Conservation (phyloP, 257 asterid species). For the Parsonsia alboflavescens region DNA sequence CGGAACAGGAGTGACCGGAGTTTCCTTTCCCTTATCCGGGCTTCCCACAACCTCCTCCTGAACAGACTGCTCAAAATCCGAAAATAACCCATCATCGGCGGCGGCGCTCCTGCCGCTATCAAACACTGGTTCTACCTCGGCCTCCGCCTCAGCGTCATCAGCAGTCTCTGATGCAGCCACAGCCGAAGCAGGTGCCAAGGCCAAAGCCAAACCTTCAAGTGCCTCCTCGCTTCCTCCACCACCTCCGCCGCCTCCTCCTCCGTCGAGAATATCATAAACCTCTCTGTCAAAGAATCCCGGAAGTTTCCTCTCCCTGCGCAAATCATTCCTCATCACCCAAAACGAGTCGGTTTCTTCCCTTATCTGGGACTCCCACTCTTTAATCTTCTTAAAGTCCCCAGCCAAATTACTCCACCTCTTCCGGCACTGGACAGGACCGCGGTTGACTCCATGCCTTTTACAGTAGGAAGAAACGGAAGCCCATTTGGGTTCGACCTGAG, state of each 20-base stretch:
- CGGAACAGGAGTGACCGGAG: constrained; percentile 32
- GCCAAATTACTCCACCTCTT: constrained; percentile 94
- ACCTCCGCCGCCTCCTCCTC: constrained; percentile 31
- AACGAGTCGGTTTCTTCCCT: constrained; percentile 70
- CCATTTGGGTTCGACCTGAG: constrained; percentile 86
- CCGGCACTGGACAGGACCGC: constrained; percentile 96
- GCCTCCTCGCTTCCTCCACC: constrained; percentile 27
- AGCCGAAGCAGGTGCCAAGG: constrained; percentile 32
- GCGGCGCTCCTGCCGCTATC: constrained; percentile 78
- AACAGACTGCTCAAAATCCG: constrained; percentile 72
- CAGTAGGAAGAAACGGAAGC: constrained; percentile 86
- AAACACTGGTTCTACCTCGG: constrained; percentile 51
- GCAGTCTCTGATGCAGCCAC: constrained; percentile 18
- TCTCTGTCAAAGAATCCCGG: constrained; percentile 90
- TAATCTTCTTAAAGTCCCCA: constrained; percentile 85
- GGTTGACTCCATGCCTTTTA: constrained; percentile 77
- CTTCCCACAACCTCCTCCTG: constrained; percentile 43
- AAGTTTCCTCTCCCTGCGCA: constrained; percentile 77
- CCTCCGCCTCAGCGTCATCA: constrained; percentile 21
- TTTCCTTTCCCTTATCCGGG: constrained; percentile 31
- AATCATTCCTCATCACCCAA: constrained; percentile 92
- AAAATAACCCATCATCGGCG: constrained; percentile 70
- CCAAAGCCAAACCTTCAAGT: constrained; percentile 40
- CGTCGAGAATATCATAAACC: constrained; percentile 78
- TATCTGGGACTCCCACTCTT: constrained; percentile 68